Percentiles rank a stretch among this genome's conserved stretches.
Evolutionary conservation across 2,329 filamentous ascomycete species (phyloP).

Genomic region (Penicillium sp.): DNA sequence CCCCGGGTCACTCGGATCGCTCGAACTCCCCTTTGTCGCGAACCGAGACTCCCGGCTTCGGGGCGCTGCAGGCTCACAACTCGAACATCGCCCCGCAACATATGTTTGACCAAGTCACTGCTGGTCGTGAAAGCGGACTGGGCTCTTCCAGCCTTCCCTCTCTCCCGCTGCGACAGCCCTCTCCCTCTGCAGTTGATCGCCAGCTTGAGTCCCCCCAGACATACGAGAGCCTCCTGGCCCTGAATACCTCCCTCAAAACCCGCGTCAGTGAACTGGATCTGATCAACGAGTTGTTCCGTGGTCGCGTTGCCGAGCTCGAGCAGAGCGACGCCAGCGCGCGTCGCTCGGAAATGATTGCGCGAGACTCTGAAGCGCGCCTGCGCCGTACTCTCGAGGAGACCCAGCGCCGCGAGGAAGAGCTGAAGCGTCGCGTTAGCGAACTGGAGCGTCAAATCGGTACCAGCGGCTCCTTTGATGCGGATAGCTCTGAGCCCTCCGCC

Average conservation of each 20-base stretch:
- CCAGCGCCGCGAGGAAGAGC: conserved; percentile 74
- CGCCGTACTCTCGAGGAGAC: conserved; percentile 71
- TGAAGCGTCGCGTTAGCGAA: conserved; percentile 81
- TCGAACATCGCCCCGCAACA: conserved; percentile 72
- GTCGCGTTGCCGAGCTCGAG: conserved; percentile 74
- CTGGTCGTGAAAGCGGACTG: conserved; percentile 68
- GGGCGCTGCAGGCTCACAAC: conserved; percentile 55
- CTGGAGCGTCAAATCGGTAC: conserved; percentile 59
- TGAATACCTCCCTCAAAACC: conserved; percentile 88
- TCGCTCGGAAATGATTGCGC: conserved; percentile 57
- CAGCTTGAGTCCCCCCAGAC: conserved; percentile 71
- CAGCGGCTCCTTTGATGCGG: conserved; percentile 20
- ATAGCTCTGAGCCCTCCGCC: conserved; percentile 49
- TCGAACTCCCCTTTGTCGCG: conserved; percentile 78
- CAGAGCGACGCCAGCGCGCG: conserved; percentile 70
- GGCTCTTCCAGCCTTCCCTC: conserved; percentile 54
- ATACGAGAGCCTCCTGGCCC: conserved; percentile 75
- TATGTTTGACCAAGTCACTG: conserved; percentile 70
- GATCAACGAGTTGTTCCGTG: conserved; percentile 82
- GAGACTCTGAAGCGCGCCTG: conserved; percentile 57
- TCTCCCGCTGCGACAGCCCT: conserved; percentile 58
- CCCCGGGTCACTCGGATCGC: conserved; percentile 71
- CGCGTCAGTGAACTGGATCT: conserved; percentile 93
- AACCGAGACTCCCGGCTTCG: conserved; percentile 72
- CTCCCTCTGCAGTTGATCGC: conserved; percentile 62